Evolutionary conservation across 2,329 filamentous ascomycete genomes (phyloP), one percentile per base, ranked within the genome.

Genomic region (Phaeosphaeria sp.): DNA sequence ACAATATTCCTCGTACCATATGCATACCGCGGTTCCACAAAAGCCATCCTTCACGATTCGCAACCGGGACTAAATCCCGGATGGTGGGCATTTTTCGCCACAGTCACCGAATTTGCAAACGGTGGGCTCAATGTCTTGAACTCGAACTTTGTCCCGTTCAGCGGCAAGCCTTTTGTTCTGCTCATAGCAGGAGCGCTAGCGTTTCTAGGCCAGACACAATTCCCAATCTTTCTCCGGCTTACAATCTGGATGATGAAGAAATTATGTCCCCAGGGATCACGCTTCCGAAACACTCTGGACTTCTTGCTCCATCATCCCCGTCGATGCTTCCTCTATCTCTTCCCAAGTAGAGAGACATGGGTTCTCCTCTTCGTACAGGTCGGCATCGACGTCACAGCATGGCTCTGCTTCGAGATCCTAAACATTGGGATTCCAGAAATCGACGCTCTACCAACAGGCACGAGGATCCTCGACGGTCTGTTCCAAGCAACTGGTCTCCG

Each of bases 391-490:
- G 81, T 83, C 0, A 81, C 87, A 18, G 87, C 90, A 63, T 91
- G 88, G 88, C 79, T 84, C 0, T 83, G 83, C 0, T 91, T 91
- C 61, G 87, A 89, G 70, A 75, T 90, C 2, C 78, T 91, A 2
- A 89, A 90, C 47, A 80, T 90, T 43, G 84, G 85, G 1, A 89
- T 90, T 63, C 75, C 82, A 1, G 79, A 80, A 1, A 79, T 90
- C 0, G 79, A 84, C 27, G 68, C 71, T 4, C 81, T 89, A 15
- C 82, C 86, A 0, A 67, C 79, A 0, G 81, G 82, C 0, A 82
- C 83, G 17, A 82, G 87, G 1, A 78, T 88, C 4, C 77, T 91
- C 21, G 87, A 88, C 62, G 88, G 88, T 0, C 78, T 90, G 3
- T 91, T 91, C 66, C 86, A 89, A 68, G 86, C 86, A 1, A 70